Conservation (phyloP, 2,329 filamentous ascomycete species). For the Hymenoscyphus fraxineus region DNA sequence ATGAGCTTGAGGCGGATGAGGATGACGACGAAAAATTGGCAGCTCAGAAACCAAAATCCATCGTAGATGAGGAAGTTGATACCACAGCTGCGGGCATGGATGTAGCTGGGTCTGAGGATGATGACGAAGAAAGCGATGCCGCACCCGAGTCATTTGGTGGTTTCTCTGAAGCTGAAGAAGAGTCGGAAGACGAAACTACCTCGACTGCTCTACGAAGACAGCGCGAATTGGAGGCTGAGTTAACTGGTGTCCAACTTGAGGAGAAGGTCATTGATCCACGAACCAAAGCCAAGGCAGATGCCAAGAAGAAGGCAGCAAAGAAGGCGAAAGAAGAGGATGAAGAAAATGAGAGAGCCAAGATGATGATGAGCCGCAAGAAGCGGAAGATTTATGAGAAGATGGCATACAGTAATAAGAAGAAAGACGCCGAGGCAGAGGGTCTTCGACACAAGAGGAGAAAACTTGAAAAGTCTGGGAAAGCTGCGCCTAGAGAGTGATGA, state of each 20-base stretch:
- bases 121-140: constrained; percentile 36
- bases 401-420: constrained; percentile 91
- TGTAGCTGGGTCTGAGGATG: constrained; percentile 35
- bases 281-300: constrained; percentile 64
- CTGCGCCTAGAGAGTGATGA: constrained; percentile 22
- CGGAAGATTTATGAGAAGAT: constrained; percentile 97
- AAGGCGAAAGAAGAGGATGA: constrained; percentile 75
- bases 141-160: constrained; percentile 32
- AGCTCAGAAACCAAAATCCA: constrained; percentile 43
- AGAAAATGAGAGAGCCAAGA: constrained; percentile 87
- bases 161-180: constrained; percentile 40
- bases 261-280: constrained; percentile 50
- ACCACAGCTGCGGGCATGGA: constrained; percentile 35
- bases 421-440: constrained; percentile 84
- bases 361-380: constrained; percentile 98
- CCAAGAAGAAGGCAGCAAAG: constrained; percentile 64
- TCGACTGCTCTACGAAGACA: constrained; percentile 69
- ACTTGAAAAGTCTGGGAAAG: constrained; percentile 59
- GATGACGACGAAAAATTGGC: constrained; percentile 42
- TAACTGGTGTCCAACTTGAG: constrained; percentile 63
- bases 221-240: constrained; percentile 87
- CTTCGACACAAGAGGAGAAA: constrained; percentile 86
- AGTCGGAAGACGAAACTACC: constrained; percentile 58
- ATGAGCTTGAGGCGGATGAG: constrained; percentile 40
- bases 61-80: constrained; percentile 30